Base-by-base conservation (phyloP, 441 rosid genomes). In the Flueggea neowawraea region DNA sequence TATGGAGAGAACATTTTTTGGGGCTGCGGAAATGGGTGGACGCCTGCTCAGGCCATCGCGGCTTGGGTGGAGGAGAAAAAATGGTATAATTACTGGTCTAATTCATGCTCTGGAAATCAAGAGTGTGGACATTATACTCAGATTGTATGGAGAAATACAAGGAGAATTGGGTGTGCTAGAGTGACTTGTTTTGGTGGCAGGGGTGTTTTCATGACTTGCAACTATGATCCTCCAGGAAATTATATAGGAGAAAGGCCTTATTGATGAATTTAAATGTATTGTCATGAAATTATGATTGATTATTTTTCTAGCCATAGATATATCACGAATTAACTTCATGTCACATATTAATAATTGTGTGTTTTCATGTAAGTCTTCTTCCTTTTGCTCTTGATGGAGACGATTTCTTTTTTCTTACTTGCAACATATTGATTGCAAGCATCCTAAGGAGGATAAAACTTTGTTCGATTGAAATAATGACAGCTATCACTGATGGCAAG, bases 211-310 rank as follows among this genome's bases (percentile, higher is more conserved):
- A 87, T 92, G 73, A 82, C 79, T 59, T 92, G 98, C 73, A 89
- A 87, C 73, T 91, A 91, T 70, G 91, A 91, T 67, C 98, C 98
- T 58, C 98, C 98, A 16, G 98, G 98, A 69, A 92, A 89, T 69
- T 92, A 72, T 67, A 72, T 85, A 63, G 98, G 98, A 14, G 89
- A 92, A 71, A 83, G 73, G 78, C 98, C 98, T 22, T 89, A 89
- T 47, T 91, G 69, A 57, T 5, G 0, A 54, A 5, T 28, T 54
- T 55, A 1, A 84, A 14, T 47, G 12, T 16, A 11, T 6, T 54
- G 41, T 36, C 41, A 36, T 36, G 41, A 36, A 36, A 36, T 36
- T 8, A 8, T 8, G 41, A 36, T 36, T 36, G 9, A 36, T 36
- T 36, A 36, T 36, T 1, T 36, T 5, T 36, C 41, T 36, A 22